A percentile compares a stretch with the other conserved stretches of the same genome.
These are phyloP conservation scores for Aspergillus ochraceoroseus DNA, from an alignment of 2,329 filamentous ascomycete species.

Conservation along the genomic window DNA sequence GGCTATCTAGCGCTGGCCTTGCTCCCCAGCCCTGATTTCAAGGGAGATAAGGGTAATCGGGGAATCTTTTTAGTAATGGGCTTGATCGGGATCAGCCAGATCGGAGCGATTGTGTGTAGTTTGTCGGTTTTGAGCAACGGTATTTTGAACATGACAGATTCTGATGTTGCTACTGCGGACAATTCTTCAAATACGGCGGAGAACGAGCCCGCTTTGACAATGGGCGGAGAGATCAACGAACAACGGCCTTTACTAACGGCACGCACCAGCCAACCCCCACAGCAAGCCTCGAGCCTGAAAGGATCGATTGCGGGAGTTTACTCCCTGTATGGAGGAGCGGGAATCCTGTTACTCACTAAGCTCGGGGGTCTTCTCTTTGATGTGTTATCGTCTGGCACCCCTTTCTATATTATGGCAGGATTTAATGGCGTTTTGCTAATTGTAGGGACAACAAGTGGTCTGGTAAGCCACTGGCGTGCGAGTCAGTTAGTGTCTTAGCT, in stretches of 20 bases:
- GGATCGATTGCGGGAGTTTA: constrained; percentile 94
- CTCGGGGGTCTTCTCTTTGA: constrained; percentile 85
- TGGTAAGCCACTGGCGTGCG: constrained; percentile 15
- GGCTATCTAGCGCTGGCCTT: constrained; percentile 74
- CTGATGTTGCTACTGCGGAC: neutral
- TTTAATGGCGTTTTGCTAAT: constrained; percentile 72
- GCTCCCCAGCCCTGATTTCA: constrained; percentile 71
- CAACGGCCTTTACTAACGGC: constrained; percentile 30
- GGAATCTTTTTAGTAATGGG: constrained; percentile 71
- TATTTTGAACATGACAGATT: constrained; percentile 52
- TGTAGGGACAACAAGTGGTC: constrained; percentile 30
- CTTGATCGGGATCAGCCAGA: constrained; percentile 85
- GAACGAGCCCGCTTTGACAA: constrained; percentile 5
- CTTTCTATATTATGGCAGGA: constrained; percentile 88
- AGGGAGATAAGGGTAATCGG: constrained; percentile 62
- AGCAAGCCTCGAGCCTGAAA: constrained; percentile 61
- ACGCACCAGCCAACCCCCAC: constrained; percentile 21
- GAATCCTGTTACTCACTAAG: constrained; percentile 88
- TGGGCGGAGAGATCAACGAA: constrained; percentile 22
- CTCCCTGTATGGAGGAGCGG: constrained; percentile 80
- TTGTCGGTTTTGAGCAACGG: constrained; percentile 81
- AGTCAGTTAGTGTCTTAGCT: neutral
- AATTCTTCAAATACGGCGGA: constrained; percentile 2
- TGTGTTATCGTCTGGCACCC: constrained; percentile 63
- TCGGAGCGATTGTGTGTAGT: constrained; percentile 92